Evolutionary conservation across 2,329 filamentous ascomycete genomes (phyloP).

Genomic region (Arachnomyces sp.): DNA sequence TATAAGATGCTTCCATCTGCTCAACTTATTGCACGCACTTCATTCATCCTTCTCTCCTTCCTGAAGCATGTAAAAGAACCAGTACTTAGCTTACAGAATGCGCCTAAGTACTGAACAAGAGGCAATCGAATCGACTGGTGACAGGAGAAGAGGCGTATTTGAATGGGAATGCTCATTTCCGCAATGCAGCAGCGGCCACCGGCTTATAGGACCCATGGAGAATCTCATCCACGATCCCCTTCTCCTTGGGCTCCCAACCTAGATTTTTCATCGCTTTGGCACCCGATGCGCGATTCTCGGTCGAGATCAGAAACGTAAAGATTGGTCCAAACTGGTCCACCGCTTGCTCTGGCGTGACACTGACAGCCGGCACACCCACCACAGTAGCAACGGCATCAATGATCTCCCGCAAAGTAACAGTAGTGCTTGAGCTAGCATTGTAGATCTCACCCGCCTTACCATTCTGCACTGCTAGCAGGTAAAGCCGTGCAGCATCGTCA

Average conservation of each 20-base stretch:
- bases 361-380: constrained; percentile 18
- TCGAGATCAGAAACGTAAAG: constrained; percentile 27
- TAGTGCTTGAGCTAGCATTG: constrained; percentile 27
- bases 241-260: constrained; percentile 31
- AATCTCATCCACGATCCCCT: constrained; percentile 31
- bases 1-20: no score
- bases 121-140: no score
- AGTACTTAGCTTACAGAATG: no score
- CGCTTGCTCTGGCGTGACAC: constrained; percentile 21
- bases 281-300: constrained; percentile 27
- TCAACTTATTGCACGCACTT: no score
- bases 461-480: constrained; percentile 32
- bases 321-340: constrained; percentile 21
- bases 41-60: no score
- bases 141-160: no score
- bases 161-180: no score
- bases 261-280: constrained; percentile 32
- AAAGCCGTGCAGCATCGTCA: constrained; percentile 38
- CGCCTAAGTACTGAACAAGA: no score
- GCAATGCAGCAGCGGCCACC: no score
- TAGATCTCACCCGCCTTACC: constrained; percentile 28
- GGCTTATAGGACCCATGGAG: background rate
- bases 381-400: constrained; percentile 21
- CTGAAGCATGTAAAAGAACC: no score
- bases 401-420: constrained; percentile 27